These are phyloP conservation scores for Akanthomyces dipterigenus DNA, from an alignment of 2,329 filamentous ascomycete genomes.

Conservation along the genomic window DNA sequence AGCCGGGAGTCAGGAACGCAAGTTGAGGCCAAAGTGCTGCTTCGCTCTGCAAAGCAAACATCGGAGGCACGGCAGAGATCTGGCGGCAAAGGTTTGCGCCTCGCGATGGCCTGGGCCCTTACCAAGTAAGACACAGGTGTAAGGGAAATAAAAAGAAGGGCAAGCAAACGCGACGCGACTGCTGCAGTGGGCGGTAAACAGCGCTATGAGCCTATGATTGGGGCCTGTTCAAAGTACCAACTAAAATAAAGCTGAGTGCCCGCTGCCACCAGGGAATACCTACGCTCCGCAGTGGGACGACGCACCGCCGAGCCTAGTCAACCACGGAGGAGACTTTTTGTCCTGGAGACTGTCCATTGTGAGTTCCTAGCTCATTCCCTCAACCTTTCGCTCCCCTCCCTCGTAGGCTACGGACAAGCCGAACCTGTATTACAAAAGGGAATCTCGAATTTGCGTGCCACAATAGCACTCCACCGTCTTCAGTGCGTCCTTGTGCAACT, in stretches of 20 bases:
- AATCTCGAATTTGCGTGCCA: neutral
- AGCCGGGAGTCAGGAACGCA: neutral
- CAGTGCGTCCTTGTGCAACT: neutral
- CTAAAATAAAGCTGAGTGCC: neutral
- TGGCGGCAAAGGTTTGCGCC: neutral
- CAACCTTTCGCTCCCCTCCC: neutral
- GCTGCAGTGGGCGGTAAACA: neutral
- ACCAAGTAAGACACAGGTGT: neutral
- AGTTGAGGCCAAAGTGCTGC: neutral
- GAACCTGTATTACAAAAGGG: neutral
- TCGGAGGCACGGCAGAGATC: too few species aligned
- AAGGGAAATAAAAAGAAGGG: neutral
- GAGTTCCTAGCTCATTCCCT: neutral
- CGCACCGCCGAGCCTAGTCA: too few species aligned
- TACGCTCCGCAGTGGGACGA: too few species aligned
- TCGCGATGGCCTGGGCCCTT: neutral
- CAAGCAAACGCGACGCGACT: too few species aligned
- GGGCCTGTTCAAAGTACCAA: neutral
- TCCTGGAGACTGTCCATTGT: too few species aligned
- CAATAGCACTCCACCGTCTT: neutral
- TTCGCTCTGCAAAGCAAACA: neutral
- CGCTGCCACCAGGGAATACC: neutral
- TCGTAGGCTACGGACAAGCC: neutral
- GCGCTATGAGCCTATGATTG: too few species aligned
- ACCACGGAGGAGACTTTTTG: too few species aligned